phyloP scores from a whole-genome alignment of 192 early-diverging fungal genomes.

The Backusella tarrabulga region DNA sequence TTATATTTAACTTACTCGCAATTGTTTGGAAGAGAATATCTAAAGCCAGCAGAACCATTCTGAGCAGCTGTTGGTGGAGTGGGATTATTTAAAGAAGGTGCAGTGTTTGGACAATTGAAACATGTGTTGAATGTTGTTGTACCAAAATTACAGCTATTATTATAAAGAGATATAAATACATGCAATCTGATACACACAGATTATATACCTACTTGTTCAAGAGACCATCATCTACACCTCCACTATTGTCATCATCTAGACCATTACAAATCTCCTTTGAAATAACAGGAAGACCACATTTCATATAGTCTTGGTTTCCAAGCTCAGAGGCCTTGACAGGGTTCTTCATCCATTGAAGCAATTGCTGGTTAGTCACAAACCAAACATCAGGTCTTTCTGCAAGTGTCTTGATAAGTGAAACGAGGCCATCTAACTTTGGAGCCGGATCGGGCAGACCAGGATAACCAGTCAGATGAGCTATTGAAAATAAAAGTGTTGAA shows the following conservation, averaged over 20 bases:
- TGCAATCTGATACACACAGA: constrained; percentile 18
- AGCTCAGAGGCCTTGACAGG: constrained; percentile 63
- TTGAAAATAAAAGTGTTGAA: not conserved
- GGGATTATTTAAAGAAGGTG: constrained; percentile 38
- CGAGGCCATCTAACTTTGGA: constrained; percentile 24
- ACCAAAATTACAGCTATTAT: constrained; percentile 41
- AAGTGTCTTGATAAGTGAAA: constrained; percentile 47
- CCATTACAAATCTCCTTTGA: constrained; percentile 69
- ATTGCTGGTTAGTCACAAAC: constrained; percentile 64
- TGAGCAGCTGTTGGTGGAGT: constrained; percentile 31
- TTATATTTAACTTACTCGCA: constrained; percentile 37
- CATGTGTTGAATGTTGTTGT: constrained; percentile 47
- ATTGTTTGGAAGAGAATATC: constrained; percentile 44
- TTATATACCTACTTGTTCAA: constrained; percentile 22
- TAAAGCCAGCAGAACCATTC: constrained; percentile 24
- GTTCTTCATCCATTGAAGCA: constrained; percentile 72
- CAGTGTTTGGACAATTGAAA: constrained; percentile 46
- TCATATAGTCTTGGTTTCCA: constrained; percentile 59
- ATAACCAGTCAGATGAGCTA: constrained; percentile 37
- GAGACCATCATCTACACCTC: constrained; percentile 35
- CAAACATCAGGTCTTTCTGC: constrained; percentile 55
- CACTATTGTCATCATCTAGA: constrained; percentile 45
- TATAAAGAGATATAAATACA: constrained; percentile 21
- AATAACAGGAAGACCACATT: constrained; percentile 50
- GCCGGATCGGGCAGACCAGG: constrained; percentile 26